Evolutionary conservation across 140 eudicot genomes (phyloP).

Genomic region (Senecio squalidus): DNA sequence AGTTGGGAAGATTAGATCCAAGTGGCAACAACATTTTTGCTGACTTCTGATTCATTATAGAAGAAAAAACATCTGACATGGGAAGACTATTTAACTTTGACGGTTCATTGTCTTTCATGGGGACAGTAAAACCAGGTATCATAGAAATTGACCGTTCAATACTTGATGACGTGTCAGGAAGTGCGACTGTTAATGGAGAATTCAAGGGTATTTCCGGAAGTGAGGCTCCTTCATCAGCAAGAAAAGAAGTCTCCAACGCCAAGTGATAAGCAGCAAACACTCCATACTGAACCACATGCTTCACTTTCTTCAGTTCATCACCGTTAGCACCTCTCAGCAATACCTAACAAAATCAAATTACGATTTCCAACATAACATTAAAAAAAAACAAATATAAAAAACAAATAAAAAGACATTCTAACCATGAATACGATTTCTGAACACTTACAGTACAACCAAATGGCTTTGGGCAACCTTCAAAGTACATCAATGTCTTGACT

Average conservation of each 20-base stretch:
- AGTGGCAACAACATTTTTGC: slow-evolving; percentile 20
- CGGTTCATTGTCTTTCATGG: slow-evolving; percentile 43
- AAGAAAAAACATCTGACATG: slow-evolving; percentile 39
- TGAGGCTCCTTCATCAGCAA: slow-evolving; percentile 98
- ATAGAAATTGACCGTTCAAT: slow-evolving; percentile 80
- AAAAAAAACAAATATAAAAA: too few relatives aligned
- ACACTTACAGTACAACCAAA: slow-evolving; percentile 97
- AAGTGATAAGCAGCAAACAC: slow-evolving; percentile 96
- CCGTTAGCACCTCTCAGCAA: slow-evolving; percentile 91
- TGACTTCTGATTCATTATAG: slow-evolving; percentile 27
- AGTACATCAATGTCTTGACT: slow-evolving; percentile 88
- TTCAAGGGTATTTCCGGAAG: slow-evolving; percentile 79
- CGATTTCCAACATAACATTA: slow-evolving; percentile 6
- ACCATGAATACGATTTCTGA: too few relatives aligned
- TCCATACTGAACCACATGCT: slow-evolving; percentile 91
- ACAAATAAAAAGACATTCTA: too few relatives aligned
- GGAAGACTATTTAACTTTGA: slow-evolving; percentile 40
- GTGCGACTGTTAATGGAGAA: slow-evolving; percentile 75
- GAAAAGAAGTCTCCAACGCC: slow-evolving; percentile 94
- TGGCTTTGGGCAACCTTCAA: slow-evolving; percentile 98
- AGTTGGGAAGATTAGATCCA: slow-evolving; percentile 19
- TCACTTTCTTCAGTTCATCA: slow-evolving; percentile 94
- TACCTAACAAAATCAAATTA: slow-evolving; percentile 44
- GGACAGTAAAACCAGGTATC: slow-evolving; percentile 62
- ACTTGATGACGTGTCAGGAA: slow-evolving; percentile 64